Evolutionary conservation across 805 yeast species (phyloP).

Genomic region (Saccharomycodes ludwigii): DNA sequence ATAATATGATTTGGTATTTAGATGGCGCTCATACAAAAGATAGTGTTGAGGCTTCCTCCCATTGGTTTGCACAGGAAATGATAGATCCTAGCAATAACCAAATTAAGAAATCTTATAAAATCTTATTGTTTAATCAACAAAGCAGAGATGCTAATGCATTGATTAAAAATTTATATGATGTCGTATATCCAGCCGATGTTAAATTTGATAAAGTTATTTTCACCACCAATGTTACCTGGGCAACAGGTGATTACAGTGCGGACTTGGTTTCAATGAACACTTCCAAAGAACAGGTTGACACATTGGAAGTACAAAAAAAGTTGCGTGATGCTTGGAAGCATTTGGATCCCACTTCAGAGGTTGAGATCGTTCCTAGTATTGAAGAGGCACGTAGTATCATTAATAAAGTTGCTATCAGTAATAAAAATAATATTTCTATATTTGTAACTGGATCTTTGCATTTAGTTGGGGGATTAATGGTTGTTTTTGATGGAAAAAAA

Average conservation of each 20-base stretch:
- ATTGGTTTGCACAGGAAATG: constrained; percentile 50
- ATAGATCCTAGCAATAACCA: constrained; percentile 10
- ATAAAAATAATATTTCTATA: constrained; percentile 39
- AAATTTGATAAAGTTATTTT: constrained; percentile 69
- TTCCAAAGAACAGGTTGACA: constrained; percentile 65
- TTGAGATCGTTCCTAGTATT: constrained; percentile 55
- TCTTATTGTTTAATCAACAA: constrained; percentile 86
- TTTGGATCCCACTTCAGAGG: constrained; percentile 31
- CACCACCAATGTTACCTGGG: constrained; percentile 88
- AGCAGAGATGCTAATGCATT: constrained; percentile 71
- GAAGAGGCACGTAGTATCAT: constrained; percentile 53
- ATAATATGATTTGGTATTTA: constrained; percentile 56
- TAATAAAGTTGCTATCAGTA: constrained; percentile 15
- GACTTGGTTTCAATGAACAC: constrained; percentile 83
- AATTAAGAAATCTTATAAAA: constrained; percentile 20
- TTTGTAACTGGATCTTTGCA: constrained; percentile 92
- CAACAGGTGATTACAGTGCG: constrained; percentile 61
- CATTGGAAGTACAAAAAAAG: constrained; percentile 66
- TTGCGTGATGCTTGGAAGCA: constrained; percentile 60
- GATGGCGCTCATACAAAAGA: constrained; percentile 97
- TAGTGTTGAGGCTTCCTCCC: constrained; percentile 68
- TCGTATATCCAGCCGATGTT: constrained; percentile 27
- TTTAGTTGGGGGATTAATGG: constrained; percentile 85
- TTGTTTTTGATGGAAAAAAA: constrained; percentile 58
- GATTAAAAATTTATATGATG: constrained; percentile 38